These are phyloP conservation scores for Thalassia testudinum DNA, from an alignment of 116 monocot species.

Conservation along the genomic window DNA sequence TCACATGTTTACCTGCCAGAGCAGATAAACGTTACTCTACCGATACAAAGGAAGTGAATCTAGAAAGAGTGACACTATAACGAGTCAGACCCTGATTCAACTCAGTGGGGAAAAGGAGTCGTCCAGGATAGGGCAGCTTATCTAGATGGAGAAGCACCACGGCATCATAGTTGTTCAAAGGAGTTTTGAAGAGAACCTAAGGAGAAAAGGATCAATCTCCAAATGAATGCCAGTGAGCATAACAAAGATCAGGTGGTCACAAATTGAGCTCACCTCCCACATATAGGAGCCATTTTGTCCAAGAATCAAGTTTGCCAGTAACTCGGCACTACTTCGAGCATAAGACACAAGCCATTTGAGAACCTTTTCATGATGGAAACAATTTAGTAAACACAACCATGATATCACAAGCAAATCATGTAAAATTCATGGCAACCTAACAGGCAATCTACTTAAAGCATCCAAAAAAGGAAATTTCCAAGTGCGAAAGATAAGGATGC, in stretches of 20 bases:
- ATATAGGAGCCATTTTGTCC: constrained; percentile 36
- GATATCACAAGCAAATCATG: too few relatives aligned
- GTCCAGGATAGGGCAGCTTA: constrained; percentile 50
- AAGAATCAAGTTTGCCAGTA: constrained; percentile 56
- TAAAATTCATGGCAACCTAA: too few relatives aligned
- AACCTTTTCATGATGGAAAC: constrained; percentile 22
- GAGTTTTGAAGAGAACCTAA: constrained; percentile 78
- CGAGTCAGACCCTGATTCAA: constrained; percentile 34
- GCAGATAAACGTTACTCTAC: too few relatives aligned
- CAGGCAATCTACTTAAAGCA: too few relatives aligned
- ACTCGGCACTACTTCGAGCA: constrained; percentile 74
- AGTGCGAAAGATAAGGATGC: too few relatives aligned
- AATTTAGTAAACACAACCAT: too few relatives aligned
- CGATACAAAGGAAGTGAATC: not conserved
- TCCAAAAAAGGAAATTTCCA: too few relatives aligned
- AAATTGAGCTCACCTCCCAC: constrained; percentile 60
- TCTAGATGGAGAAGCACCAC: constrained; percentile 68
- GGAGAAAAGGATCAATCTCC: not conserved
- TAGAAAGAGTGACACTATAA: not conserved
- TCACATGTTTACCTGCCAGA: constrained; percentile 54
- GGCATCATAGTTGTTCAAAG: constrained; percentile 87
- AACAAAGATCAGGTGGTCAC: too few relatives aligned
- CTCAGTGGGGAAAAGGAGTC: constrained; percentile 62
- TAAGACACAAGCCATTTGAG: constrained; percentile 71
- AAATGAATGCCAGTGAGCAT: too few relatives aligned